A percentile compares a stretch with the other conserved stretches of the same genome.
Evolutionary conservation across 495 filamentous ascomycete species (phyloP).

Genomic region (Podospora anserina): DNA sequence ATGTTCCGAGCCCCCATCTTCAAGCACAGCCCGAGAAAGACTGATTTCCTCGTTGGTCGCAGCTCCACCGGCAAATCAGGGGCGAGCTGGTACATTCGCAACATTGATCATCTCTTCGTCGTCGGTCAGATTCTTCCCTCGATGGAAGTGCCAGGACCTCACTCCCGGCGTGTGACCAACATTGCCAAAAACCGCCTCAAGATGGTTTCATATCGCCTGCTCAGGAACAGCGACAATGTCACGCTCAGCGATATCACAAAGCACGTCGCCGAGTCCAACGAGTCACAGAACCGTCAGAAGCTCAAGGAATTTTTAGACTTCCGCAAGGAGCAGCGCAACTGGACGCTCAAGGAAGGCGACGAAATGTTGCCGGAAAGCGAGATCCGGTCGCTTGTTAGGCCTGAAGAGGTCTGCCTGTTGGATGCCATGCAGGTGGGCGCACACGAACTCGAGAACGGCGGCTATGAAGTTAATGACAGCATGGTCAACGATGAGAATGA

Average conservation of each 20-base stretch:
- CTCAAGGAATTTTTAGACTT: conserved; percentile 94
- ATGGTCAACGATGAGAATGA: conserved; percentile 55
- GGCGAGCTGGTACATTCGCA: conserved; percentile 73
- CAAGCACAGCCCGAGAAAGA: conserved; percentile 70
- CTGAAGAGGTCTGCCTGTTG: conserved; percentile 89
- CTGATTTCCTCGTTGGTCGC: conserved; percentile 84
- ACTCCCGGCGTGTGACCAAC: conserved; percentile 91
- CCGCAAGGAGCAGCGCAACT: conserved; percentile 76
- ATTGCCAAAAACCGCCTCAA: conserved; percentile 92
- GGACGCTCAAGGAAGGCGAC: conserved; percentile 72
- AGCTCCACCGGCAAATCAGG: conserved; percentile 72
- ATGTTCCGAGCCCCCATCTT: conserved; percentile 96
- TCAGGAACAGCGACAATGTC: conserved; percentile 68
- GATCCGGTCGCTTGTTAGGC: conserved; percentile 82
- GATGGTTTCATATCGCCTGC: conserved; percentile 86
- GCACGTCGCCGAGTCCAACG: conserved; percentile 84
- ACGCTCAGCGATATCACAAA: conserved; percentile 75
- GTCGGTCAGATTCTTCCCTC: conserved; percentile 92
- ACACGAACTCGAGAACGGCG: conserved; percentile 73
- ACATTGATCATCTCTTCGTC: conserved; percentile 82
- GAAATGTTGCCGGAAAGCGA: conserved; percentile 69
- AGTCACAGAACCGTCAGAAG: conserved; percentile 93
- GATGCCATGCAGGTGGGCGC: conserved; percentile 96
- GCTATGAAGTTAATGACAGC: conserved; percentile 63
- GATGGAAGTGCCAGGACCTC: conserved; percentile 85